These are phyloP conservation scores for Populus tomentosa DNA, from an alignment of 441 rosid genomes.

Conservation along the genomic window DNA sequence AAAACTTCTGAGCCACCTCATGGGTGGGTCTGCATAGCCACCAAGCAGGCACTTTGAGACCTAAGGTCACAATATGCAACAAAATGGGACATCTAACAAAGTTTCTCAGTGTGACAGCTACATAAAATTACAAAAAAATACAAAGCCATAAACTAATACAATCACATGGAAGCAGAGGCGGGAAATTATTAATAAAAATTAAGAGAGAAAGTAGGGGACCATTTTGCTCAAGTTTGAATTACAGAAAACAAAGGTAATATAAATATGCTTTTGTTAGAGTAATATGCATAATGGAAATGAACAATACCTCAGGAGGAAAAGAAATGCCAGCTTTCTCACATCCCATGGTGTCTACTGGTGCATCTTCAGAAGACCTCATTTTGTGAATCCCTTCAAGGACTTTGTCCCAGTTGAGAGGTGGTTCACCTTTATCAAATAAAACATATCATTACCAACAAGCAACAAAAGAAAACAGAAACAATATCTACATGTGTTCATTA, in stretches of 20 bases:
- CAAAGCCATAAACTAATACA: background rate
- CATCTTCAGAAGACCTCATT: constrained; percentile 73
- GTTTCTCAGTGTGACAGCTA: background rate
- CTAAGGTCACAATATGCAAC: background rate
- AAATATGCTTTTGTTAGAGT: background rate
- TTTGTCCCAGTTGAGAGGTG: constrained; percentile 76
- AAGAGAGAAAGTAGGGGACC: background rate
- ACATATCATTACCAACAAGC: constrained; percentile 11
- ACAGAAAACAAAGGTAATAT: background rate
- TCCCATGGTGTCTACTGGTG: constrained; percentile 73
- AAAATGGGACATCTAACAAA: background rate
- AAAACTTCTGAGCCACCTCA: constrained; percentile 4
- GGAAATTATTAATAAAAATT: background rate
- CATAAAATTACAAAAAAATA: background rate
- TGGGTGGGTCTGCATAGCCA: background rate
- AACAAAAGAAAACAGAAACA: background rate
- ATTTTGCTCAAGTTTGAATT: background rate
- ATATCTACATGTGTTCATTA: background rate
- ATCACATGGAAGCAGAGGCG: background rate
- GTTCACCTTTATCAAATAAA: constrained; percentile 34
- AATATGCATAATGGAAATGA: background rate
- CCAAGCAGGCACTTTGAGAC: background rate
- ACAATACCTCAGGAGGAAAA: constrained; percentile 80
- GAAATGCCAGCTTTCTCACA: constrained; percentile 84
- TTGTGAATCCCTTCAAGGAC: constrained; percentile 72